phyloP scores from a whole-genome alignment of 129 eudicot species.

The Daucus carota region DNA sequence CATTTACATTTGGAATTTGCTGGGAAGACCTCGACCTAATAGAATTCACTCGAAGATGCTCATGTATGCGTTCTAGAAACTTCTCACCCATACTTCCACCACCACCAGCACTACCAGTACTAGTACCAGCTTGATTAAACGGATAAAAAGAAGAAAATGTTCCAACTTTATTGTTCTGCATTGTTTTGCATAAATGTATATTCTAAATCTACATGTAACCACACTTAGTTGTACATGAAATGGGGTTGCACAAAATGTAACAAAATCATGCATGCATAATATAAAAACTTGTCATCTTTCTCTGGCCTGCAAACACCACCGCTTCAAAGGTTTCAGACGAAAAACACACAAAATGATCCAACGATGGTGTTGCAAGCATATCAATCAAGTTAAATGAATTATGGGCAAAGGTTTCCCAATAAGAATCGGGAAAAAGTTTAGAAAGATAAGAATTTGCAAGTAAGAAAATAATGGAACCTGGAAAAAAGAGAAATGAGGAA shows the following conservation, averaged over 20 bases:
- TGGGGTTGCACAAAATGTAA: not conserved
- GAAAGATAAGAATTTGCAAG: not conserved
- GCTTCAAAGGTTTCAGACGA: not conserved
- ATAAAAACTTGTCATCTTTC: conserved; percentile 1
- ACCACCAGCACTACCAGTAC: conserved; percentile 19
- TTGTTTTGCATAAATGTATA: not conserved
- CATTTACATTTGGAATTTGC: conserved; percentile 19
- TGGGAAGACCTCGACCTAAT: conserved; percentile 29
- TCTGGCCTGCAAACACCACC: conserved; percentile 26
- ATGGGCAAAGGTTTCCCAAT: not conserved
- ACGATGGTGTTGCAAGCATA: conserved; percentile 28
- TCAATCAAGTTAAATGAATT: not conserved
- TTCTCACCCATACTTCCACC: conserved; percentile 44
- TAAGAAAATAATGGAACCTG: not conserved
- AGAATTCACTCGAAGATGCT: conserved; percentile 42
- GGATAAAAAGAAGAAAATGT: conserved; percentile 33
- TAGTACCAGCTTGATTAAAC: conserved; percentile 17
- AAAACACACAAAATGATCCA: not conserved
- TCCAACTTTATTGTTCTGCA: conserved; percentile 38
- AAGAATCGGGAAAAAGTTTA: not conserved
- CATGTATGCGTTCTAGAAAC: conserved; percentile 45
- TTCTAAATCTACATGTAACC: too few species aligned
- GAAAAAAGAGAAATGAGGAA: not conserved
- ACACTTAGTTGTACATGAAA: not conserved
- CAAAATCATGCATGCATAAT: not conserved